A percentile compares a stretch with the other conserved stretches of the same genome.
Evolutionary conservation across 1,284 basidiomycete genomes (phyloP).

Genomic region (Porodaedalea pini): DNA sequence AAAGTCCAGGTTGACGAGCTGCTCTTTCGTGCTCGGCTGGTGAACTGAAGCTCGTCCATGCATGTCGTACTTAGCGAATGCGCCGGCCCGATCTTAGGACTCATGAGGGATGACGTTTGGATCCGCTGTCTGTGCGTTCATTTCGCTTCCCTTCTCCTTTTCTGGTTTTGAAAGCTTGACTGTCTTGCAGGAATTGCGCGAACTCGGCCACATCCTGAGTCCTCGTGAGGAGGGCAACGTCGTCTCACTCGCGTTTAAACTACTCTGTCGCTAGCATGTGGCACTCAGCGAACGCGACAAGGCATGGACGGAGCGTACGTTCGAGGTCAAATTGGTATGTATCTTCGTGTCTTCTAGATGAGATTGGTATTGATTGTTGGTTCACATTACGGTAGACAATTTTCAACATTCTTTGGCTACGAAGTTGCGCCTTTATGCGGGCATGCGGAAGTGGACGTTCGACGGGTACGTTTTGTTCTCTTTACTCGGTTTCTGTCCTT

Average conservation of each 20-base stretch:
- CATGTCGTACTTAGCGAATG: slow-evolving; percentile 66
- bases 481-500: slow-evolving; percentile 3
- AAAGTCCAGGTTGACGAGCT: slow-evolving; percentile 73
- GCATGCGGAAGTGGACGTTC: slow-evolving; percentile 54
- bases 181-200: slow-evolving; percentile 11
- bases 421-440: slow-evolving; percentile 33
- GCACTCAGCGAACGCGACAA: slow-evolving; percentile 58
- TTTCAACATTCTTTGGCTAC: slow-evolving; percentile 35
- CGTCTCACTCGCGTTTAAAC: slow-evolving; percentile 62
- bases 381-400: slow-evolving; percentile 40
- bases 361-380: background rate
- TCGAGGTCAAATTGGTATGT: slow-evolving; percentile 40
- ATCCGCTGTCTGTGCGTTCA: slow-evolving; percentile 32
- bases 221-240: slow-evolving; percentile 30
- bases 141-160: slow-evolving; percentile 1
- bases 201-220: slow-evolving; percentile 21
- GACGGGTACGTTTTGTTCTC: slow-evolving; percentile 37
- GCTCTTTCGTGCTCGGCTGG: slow-evolving; percentile 73
- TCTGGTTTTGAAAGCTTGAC: background rate
- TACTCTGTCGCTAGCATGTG: slow-evolving; percentile 79
- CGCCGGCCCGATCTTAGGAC: slow-evolving; percentile 69
- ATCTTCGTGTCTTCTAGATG: slow-evolving; percentile 4
- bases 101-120: slow-evolving; percentile 67
- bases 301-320: slow-evolving; percentile 52
- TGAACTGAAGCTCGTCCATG: slow-evolving; percentile 75